Evolutionary conservation across 1,139 yeast species (phyloP), one percentile per base, ranked within the genome.

Genomic region (Magnusiomyces clavatus): DNA sequence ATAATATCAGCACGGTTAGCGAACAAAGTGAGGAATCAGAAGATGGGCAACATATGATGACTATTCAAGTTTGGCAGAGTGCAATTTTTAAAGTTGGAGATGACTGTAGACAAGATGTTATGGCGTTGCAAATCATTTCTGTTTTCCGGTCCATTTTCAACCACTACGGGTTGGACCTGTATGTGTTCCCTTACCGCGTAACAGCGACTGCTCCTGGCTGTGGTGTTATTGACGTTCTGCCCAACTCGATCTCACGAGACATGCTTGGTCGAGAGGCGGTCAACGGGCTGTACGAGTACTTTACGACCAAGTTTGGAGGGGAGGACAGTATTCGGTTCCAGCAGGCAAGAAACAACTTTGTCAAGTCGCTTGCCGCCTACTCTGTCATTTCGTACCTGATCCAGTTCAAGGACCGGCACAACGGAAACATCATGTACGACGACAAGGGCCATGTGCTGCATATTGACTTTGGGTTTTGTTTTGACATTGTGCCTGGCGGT

Each of bases 131-230:
- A 66, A 75, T 94, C 63, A 86, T 94, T 57, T 84, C 97, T 3
- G 83, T 92, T 38, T 94, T 94, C 75, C 78, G 96, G 61, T 82
- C 94, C 49, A 87, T 94, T 54, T 94, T 96, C 94, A 79, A 81
- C 58, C 77, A 79, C 58, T 82, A 88, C 12, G 97, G 97, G 1
- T 74, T 94, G 56, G 97, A 92, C 66, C 77, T 92, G 48, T 94
- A 78, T 68, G 95, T 92, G 36, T 94, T 80, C 71, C 98, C 99
- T 1, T 79, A 94, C 69, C 75, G 97, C 59, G 98, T 94, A 19
- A 90, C 97, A 0, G 98, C 99, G 1, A 92, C 99, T 6, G 97
- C 96, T 1, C 97, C 98, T 1, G 98, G 99, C 1, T 89, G 97
- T 72, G 99, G 99, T 68, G 95, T 94, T 46, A 92, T 94, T 72